Percentiles rank a stretch among this genome's conserved stretches.
Conservation (phyloP, 208 protist species). For the Leishmania turanica region DNA sequence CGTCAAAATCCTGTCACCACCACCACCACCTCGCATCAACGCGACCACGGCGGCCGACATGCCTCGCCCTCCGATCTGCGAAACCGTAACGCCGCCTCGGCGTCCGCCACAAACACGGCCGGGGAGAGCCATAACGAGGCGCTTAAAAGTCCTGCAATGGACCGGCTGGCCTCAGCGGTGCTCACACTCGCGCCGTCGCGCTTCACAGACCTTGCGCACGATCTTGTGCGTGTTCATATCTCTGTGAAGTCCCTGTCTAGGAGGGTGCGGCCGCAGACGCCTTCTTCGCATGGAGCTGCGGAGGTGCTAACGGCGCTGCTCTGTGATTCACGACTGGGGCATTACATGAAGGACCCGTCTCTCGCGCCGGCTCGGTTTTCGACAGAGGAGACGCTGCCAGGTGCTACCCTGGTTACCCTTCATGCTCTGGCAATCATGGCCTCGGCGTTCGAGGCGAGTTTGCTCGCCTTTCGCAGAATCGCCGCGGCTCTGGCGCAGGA, state of each 20-base stretch:
- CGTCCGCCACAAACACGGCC: neutral
- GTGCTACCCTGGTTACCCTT: neutral
- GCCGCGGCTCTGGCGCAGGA: neutral
- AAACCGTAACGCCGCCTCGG: neutral
- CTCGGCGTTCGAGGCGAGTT: slow-evolving; percentile 14
- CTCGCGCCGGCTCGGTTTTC: neutral
- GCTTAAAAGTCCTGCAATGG: neutral
- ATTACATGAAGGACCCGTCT: neutral
- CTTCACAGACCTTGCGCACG: neutral
- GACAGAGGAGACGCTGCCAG: neutral
- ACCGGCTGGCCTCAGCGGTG: neutral
- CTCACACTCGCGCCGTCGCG: neutral
- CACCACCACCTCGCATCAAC: neutral
- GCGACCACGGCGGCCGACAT: neutral
- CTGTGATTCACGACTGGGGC: neutral
- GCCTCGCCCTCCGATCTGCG: neutral
- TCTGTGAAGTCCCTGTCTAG: neutral
- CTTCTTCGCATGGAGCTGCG: neutral
- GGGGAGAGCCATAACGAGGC: no score
- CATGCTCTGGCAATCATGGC: slow-evolving; percentile 11
- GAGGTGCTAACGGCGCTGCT: neutral
- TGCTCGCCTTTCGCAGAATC: neutral
- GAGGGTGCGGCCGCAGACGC: neutral
- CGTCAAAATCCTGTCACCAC: neutral
- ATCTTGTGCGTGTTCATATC: slow-evolving; percentile 2